Evolutionary conservation across 2,329 filamentous ascomycete genomes (phyloP), one percentile per base, ranked within the genome.

Genomic region (Botryotinia calthae): DNA sequence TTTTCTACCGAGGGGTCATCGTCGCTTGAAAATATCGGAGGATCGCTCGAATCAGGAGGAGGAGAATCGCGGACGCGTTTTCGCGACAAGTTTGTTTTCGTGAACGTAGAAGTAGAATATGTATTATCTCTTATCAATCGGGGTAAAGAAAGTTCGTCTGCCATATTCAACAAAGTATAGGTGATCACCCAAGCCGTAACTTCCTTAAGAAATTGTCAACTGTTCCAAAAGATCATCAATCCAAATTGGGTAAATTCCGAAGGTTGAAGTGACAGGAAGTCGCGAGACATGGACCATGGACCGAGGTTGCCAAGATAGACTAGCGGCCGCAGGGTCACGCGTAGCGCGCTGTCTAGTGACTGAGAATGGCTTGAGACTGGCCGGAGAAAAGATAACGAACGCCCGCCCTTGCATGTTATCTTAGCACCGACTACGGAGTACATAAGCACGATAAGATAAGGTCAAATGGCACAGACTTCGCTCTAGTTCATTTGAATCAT

Each of bases 21-120:
- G 73, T 93, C 91, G 79, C 89, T 91, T 6, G 90, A 93, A 81
- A 93, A 93, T 40, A 93, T 81, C 66, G 89, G 86, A 5, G 90
- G 90, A 78, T 93, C 91, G 79, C 91, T 93, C 31, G 90, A 93
- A 75, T 87, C 82, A 54, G 83, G 76, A 64, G 78, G 78, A 44
- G 76, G 77, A 79, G 80, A 75, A 67, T 75, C 77, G 75, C 81
- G 81, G 48, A 80, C 79, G 74, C 84, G 84, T 79, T 86, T 85
- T 73, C 82, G 48, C 25, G 70, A 61, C 40, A 48, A 40, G 40
- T 46, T 40, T 51, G 34, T 40, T 46, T 54, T 61, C 18, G 70
- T n/a, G 22, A 42, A 28, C 14, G 34, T 68, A 20, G 63, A 72
- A 16, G 34, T 68, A n/a, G 70, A 72, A 59, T 28, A 22, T 42